Percentiles rank a stretch among this genome's conserved stretches.
Evolutionary conservation across 371 early-diverging fungal genomes (phyloP).

Genomic region (Ordospora pajunii): DNA sequence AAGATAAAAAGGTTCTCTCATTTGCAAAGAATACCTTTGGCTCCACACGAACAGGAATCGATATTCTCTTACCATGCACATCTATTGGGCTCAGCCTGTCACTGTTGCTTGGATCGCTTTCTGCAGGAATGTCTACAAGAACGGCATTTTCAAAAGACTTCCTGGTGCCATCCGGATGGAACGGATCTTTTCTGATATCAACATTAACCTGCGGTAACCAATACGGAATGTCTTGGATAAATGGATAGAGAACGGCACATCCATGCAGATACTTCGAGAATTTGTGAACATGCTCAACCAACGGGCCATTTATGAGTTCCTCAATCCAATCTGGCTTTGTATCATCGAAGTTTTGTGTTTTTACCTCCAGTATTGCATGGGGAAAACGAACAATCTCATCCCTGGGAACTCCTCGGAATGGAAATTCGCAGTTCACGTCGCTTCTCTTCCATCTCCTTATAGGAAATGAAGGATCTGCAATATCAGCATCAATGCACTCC

Average conservation of each 20-base stretch:
- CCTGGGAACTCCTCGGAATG: conserved; percentile 70
- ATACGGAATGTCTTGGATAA: conserved; percentile 81
- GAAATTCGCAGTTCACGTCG: conserved; percentile 75
- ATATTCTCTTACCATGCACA: conserved; percentile 42
- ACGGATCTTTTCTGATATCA: conserved; percentile 49
- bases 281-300: conserved; percentile 88
- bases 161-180: background rate
- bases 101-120: conserved; percentile 14
- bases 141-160: conserved; percentile 28
- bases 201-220: conserved; percentile 84
- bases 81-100: conserved; percentile 15
- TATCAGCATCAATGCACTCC: conserved; percentile 70
- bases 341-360: conserved; percentile 74
- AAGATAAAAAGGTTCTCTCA: conserved; percentile 90
- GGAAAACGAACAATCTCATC: conserved; percentile 79
- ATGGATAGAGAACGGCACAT: conserved; percentile 76
- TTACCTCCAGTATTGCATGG: conserved; percentile 92
- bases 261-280: conserved; percentile 97
- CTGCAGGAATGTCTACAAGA: conserved; percentile 68
- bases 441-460: conserved; percentile 71
- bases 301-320: conserved; percentile 73
- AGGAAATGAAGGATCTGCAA: conserved; percentile 3
- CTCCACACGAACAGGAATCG: conserved; percentile 70
- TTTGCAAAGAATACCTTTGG: conserved; percentile 99
- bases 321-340: conserved; percentile 83